A percentile compares a stretch with the other conserved stretches of the same genome.
phyloP scores from a whole-genome alignment of 768 basidiomycete species.

The Phaffia tasmanica region DNA sequence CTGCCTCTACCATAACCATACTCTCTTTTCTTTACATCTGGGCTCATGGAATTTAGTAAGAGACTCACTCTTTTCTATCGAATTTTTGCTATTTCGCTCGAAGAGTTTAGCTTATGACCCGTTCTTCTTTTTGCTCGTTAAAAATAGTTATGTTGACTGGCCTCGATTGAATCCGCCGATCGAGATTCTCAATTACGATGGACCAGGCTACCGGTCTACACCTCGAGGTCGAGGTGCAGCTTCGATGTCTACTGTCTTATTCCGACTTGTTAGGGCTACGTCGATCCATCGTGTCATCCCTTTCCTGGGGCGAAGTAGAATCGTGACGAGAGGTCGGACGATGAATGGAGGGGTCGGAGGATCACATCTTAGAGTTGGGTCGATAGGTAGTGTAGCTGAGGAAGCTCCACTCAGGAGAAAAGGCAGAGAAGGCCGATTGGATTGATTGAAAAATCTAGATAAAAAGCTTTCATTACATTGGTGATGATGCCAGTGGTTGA shows the following conservation, averaged over 20 bases:
- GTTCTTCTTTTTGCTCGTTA: constrained; percentile 48
- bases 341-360: constrained; percentile 27
- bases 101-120: neutral
- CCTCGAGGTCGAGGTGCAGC: constrained; percentile 58
- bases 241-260: constrained; percentile 31
- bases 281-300: too few species aligned
- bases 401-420: constrained; percentile 32
- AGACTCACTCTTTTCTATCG: neutral
- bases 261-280: neutral
- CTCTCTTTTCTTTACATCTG: constrained; percentile 59
- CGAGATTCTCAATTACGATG: constrained; percentile 74
- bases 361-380: constrained; percentile 39
- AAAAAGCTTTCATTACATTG: neutral
- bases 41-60: constrained; percentile 35
- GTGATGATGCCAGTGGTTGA: neutral
- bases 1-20: constrained; percentile 50
- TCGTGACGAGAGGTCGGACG: too few species aligned
- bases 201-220: constrained; percentile 72
- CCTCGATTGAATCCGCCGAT: constrained; percentile 69
- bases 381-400: constrained; percentile 39
- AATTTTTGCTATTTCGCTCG: neutral
- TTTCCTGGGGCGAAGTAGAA: too few species aligned
- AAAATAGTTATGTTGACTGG: constrained; percentile 91
- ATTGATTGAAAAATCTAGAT: neutral
- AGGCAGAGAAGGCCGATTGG: constrained; percentile 36